Evolutionary conservation across 192 early-diverging fungal genomes (phyloP), one percentile per base, ranked within the genome.

Genomic region (Coemansia sp.): DNA sequence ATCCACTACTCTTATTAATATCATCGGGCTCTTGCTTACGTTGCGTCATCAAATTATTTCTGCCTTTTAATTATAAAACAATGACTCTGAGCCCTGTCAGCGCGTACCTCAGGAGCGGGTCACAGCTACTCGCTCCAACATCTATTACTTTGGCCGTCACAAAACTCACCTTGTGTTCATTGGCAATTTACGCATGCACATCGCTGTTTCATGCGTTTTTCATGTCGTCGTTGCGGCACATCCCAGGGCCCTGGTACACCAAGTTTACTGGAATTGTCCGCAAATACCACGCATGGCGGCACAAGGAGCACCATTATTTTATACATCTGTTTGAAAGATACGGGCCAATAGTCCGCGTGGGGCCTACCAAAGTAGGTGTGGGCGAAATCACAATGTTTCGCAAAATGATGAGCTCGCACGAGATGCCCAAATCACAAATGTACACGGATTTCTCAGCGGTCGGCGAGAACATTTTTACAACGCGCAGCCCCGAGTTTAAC

Each of bases 171-270:
- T 35, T 35, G 7, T 35, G 32, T 2, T 35, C 32, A 6, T 6
- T 35, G 32, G 32, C 32, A 35, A 21, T 49, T 1, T 49, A 49
- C 48, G 10, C n/a, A 7, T 11, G 53, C 10, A 22, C 11, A n/a
- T 5, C 6, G 15, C 24, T 63, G 21, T 25, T 45, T 9, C 11
- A 14, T 12, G 54, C 7, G 24, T 45, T 56, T 10, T 47, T 62
- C 1, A 0, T 50, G 0, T 56, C 54, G 24, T 64, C 70, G 15
- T 43, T 72, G 12, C 54, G 64, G 11, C 50, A 62, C n/a, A 35
- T 72, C 1, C 70, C 70, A 0, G 70, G 70, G 5, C 62, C 70
- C 47, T 72, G 69, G 69, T 70, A 70, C 25, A 70, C 69, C 8
- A 58, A 56, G 2, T 14, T 65, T 11, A 70, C 69, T 29, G 69